Conservation (phyloP, 2,329 filamentous ascomycete genomes). For the Epichloe gansuensis region DNA sequence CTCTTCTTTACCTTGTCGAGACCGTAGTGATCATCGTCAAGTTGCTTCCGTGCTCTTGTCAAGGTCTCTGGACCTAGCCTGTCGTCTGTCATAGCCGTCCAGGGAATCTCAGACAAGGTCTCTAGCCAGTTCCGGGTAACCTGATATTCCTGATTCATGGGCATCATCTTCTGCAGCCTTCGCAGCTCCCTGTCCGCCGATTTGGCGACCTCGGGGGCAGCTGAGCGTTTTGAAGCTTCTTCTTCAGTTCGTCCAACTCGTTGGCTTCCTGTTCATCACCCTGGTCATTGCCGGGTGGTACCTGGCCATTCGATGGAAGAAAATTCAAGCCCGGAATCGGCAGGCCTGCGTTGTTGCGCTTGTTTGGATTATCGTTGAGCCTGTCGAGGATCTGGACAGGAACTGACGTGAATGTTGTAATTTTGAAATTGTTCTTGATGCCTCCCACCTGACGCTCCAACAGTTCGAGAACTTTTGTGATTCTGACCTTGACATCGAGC, state of each 20-base stretch:
- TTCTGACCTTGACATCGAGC: conserved; percentile 62
- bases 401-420: conserved; percentile 64
- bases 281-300: conserved; percentile 34
- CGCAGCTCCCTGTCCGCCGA: conserved; percentile 84
- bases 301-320: conserved; percentile 20
- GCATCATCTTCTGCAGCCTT: conserved; percentile 86
- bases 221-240: conserved; percentile 70
- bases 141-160: conserved; percentile 89
- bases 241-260: conserved; percentile 83
- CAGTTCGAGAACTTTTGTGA: conserved; percentile 73
- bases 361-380: conserved; percentile 27
- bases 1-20: conserved; percentile 96
- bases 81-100: conserved; percentile 75
- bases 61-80: conserved; percentile 73
- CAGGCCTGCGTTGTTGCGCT: conserved; percentile 18
- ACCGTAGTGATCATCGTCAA: conserved; percentile 94
- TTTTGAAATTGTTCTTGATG: conserved; percentile 79
- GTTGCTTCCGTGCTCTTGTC: conserved; percentile 67
- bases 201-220: conserved; percentile 78
- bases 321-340: conserved; percentile 29
- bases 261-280: conserved; percentile 71
- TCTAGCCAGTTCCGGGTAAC: conserved; percentile 90
- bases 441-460: conserved; percentile 69
- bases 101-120: conserved; percentile 86
- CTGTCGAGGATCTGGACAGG: conserved; percentile 49